Evolutionary conservation across 495 filamentous ascomycete genomes (phyloP).

Genomic region (Bacidia rubella): DNA sequence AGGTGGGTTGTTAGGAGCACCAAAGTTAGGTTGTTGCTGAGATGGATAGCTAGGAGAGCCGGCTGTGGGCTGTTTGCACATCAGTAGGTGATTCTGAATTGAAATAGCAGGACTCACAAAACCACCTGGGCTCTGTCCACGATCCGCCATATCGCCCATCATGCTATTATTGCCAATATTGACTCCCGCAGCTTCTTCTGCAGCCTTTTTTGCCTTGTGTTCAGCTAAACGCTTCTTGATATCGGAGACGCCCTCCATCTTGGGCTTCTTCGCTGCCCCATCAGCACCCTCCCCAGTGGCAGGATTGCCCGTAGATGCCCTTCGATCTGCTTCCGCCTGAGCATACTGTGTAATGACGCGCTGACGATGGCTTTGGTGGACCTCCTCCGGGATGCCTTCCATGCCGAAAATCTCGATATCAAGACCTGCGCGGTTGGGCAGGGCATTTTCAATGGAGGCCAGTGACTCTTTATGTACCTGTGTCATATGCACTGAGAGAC

Average conservation of each 20-base stretch:
- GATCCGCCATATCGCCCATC: slow-evolving; percentile 36
- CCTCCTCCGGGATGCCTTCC: slow-evolving; percentile 87
- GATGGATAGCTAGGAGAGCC: slow-evolving; percentile 21
- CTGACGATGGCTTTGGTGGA: slow-evolving; percentile 68
- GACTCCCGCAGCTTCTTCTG: slow-evolving; percentile 41
- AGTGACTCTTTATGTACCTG: slow-evolving; percentile 95
- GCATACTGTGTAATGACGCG: slow-evolving; percentile 72
- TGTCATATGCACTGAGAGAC: slow-evolving; percentile 89
- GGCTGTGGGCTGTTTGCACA: background rate
- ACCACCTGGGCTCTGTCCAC: slow-evolving; percentile 37
- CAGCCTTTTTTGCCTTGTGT: slow-evolving; percentile 55
- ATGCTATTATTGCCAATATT: slow-evolving; percentile 51
- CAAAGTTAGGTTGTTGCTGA: slow-evolving; percentile 18
- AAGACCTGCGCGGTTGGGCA: slow-evolving; percentile 66
- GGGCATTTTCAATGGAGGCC: slow-evolving; percentile 75
- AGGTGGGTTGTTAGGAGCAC: slow-evolving; percentile 12
- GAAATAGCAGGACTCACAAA: slow-evolving; percentile 34
- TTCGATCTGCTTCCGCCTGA: slow-evolving; percentile 69
- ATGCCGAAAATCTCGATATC: slow-evolving; percentile 97
- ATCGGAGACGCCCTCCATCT: slow-evolving; percentile 61
- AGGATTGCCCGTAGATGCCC: slow-evolving; percentile 72
- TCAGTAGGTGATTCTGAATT: background rate
- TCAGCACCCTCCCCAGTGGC: slow-evolving; percentile 41
- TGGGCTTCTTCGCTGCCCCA: slow-evolving; percentile 57
- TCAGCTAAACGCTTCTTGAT: slow-evolving; percentile 73